Conservation (phyloP, 1,139 yeast species). For the Yamadazyma epiphylla region DNA sequence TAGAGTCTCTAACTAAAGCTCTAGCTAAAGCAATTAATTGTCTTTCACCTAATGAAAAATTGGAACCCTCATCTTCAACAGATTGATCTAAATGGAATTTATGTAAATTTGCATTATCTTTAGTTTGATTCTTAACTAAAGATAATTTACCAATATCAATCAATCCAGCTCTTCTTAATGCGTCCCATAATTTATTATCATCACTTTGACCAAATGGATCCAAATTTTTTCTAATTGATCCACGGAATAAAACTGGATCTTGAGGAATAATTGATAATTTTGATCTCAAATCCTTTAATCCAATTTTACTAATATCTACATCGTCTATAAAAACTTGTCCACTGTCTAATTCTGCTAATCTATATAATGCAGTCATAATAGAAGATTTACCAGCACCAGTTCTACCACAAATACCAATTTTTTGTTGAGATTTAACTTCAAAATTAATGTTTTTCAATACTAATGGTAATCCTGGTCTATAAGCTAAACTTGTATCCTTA, state of each 20-base stretch:
- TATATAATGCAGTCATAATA: constrained; percentile 63
- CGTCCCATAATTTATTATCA: constrained; percentile 32
- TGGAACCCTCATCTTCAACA: constrained; percentile 54
- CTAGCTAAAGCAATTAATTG: constrained; percentile 53
- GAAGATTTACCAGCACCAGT: constrained; percentile 83
- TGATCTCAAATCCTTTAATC: constrained; percentile 71
- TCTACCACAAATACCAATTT: constrained; percentile 76
- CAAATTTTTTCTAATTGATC: constrained; percentile 73
- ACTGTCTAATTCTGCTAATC: constrained; percentile 50
- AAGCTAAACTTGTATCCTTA: constrained; percentile 56
- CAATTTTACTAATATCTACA: constrained; percentile 57
- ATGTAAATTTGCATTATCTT: constrained; percentile 30
- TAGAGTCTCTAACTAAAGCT: constrained; percentile 47
- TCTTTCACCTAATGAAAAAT: constrained; percentile 53
- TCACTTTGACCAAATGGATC: constrained; percentile 53
- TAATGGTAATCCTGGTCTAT: constrained; percentile 73
- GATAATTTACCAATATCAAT: constrained; percentile 20
- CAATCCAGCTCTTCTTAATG: constrained; percentile 31
- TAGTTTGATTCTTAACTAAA: constrained; percentile 9
- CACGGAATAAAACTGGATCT: constrained; percentile 86
- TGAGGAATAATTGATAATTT: constrained; percentile 86
- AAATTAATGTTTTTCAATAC: constrained; percentile 59
- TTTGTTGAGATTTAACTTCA: constrained; percentile 51
- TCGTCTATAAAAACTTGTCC: constrained; percentile 62
- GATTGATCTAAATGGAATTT: constrained; percentile 46